These are phyloP conservation scores for Albizia julibrissin DNA, from an alignment of 306 rosid species.

Conservation along the genomic window DNA sequence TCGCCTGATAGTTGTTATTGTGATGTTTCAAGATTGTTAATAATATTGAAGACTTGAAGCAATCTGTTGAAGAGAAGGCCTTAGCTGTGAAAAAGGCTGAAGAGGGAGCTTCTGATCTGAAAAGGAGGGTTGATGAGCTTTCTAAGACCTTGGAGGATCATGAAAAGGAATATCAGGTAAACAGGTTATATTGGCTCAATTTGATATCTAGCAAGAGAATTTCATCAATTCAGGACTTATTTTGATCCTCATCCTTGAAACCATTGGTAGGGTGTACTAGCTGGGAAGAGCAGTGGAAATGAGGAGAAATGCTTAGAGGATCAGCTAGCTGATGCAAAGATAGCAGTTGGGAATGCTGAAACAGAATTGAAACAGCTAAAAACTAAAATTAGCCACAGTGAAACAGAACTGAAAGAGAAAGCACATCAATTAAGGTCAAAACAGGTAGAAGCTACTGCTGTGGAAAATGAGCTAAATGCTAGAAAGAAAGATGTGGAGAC, in stretches of 20 bases:
- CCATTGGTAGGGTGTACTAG: conserved; percentile 70
- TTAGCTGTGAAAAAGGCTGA: conserved; percentile 79
- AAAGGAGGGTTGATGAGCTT: conserved; percentile 68
- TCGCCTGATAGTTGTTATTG: conserved; percentile 30
- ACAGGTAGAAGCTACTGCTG: conserved; percentile 82
- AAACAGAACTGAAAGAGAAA: conserved; percentile 83
- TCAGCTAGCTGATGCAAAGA: conserved; percentile 87
- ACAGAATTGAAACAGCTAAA: conserved; percentile 83
- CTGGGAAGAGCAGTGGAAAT: conserved; percentile 87
- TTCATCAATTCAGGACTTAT: neutral
- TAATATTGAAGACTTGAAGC: conserved; percentile 80
- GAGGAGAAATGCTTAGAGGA: conserved; percentile 96
- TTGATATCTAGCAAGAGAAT: conserved; percentile 5
- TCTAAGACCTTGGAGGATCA: conserved; percentile 66
- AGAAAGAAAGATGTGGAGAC: conserved; percentile 66
- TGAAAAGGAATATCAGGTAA: conserved; percentile 92
- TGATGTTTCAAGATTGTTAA: conserved; percentile 55
- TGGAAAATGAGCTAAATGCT: conserved; percentile 68
- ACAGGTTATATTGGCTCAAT: conserved; percentile 15
- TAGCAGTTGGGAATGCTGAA: conserved; percentile 88
- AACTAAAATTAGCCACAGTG: conserved; percentile 82
- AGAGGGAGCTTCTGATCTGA: conserved; percentile 87
- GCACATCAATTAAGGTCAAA: conserved; percentile 67
- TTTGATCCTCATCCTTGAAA: conserved; percentile 26
- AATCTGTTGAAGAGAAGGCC: conserved; percentile 69